Evolutionary conservation across 495 filamentous ascomycete species (phyloP).

Genomic region (Tetracladium marchalianum): DNA sequence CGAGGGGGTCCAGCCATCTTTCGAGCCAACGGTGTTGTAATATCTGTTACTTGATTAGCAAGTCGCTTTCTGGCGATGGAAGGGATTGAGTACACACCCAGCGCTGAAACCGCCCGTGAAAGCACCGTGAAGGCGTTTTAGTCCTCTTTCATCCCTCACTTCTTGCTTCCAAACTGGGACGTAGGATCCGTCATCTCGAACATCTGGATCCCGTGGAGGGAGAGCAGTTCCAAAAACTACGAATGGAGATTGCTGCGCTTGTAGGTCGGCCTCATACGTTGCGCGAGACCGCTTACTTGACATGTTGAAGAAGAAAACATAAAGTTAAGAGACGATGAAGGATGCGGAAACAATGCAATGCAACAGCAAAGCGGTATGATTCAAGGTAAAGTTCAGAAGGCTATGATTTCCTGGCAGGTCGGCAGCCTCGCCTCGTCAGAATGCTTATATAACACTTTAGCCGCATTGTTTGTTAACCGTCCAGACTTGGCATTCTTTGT

Average conservation of each 20-base stretch:
- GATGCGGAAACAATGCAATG: no score
- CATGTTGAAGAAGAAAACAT: slow-evolving; percentile 30
- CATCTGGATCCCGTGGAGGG: slow-evolving; percentile 65
- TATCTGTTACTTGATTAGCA: slow-evolving; percentile 46
- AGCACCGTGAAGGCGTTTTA: slow-evolving; percentile 88
- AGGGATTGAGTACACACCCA: slow-evolving; percentile 47
- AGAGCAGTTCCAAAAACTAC: slow-evolving; percentile 80
- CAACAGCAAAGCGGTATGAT: no score
- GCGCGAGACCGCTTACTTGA: slow-evolving; percentile 71
- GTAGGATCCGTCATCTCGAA: slow-evolving; percentile 88
- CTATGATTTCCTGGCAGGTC: no score
- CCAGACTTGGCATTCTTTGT: no score
- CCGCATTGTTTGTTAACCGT: no score
- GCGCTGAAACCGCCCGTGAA: slow-evolving; percentile 97
- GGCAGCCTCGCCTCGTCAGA: no score
- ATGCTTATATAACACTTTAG: no score
- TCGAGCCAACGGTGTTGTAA: slow-evolving; percentile 95
- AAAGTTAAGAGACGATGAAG: no score
- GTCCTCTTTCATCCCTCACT: slow-evolving; percentile 84
- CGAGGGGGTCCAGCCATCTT: slow-evolving; percentile 93
- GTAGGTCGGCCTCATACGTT: slow-evolving; percentile 67
- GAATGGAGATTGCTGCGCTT: slow-evolving; percentile 65
- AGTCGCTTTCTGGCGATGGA: not conserved
- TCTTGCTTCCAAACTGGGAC: slow-evolving; percentile 96
- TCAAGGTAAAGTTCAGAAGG: no score